Conservation (phyloP, 2,329 filamentous ascomycete species). For the Bipolaris bicolor region DNA sequence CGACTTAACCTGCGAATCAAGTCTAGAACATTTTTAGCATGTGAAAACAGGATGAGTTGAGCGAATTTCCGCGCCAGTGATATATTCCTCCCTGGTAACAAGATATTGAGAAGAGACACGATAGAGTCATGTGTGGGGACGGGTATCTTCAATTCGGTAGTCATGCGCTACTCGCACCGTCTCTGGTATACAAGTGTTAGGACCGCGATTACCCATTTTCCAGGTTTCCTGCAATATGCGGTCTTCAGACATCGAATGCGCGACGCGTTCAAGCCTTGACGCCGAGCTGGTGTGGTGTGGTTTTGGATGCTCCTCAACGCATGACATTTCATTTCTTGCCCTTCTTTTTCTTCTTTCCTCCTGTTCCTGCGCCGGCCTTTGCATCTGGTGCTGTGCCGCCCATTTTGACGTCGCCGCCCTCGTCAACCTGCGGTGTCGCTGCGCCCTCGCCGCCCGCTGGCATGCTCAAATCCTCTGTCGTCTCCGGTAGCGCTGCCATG, state of each 20-base stretch:
- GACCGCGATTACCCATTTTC: not conserved
- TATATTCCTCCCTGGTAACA: not conserved
- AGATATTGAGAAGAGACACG: not conserved
- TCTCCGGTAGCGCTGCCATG: conserved; percentile 59
- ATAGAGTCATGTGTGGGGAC: not conserved
- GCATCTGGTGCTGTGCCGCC: conserved; percentile 32
- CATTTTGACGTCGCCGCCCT: conserved; percentile 37
- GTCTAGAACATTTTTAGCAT: not conserved
- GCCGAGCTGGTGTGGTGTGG: not conserved
- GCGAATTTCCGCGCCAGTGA: too few species aligned
- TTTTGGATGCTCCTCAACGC: not conserved
- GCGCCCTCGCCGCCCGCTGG: conserved; percentile 35
- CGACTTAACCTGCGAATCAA: not conserved
- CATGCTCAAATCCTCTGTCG: conserved; percentile 48
- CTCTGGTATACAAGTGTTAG: not conserved
- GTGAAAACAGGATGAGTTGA: not conserved
- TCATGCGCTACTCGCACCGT: not conserved
- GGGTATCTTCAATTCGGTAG: conserved; percentile 13
- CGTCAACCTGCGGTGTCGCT: conserved; percentile 43
- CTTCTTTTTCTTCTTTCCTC: conserved; percentile 59
- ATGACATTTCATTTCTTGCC: conserved; percentile 53
- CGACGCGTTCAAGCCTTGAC: not conserved
- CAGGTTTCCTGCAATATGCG: not conserved
- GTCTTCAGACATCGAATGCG: not conserved
- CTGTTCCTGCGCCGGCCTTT: conserved; percentile 28